Percentiles rank a stretch among this genome's conserved stretches.
Conservation (phyloP, 306 rosid genomes). For the Fragaria ananassa region DNA sequence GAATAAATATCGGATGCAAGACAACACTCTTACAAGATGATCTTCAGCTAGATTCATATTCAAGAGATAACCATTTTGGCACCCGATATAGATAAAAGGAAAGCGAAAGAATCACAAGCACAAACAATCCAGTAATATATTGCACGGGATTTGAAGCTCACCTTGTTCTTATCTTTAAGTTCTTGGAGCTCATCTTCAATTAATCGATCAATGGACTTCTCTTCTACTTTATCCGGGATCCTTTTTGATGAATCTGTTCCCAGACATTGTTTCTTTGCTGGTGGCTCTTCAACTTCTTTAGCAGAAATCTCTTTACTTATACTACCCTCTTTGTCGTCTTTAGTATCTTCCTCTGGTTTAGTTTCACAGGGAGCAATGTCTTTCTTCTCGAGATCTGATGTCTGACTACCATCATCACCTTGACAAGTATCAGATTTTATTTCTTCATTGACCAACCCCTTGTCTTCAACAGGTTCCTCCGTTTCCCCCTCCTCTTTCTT, state of each 20-base stretch:
- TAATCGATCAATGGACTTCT: constrained; percentile 70
- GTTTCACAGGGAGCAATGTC: constrained; percentile 25
- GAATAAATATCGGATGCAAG: too few species aligned
- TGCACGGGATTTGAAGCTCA: constrained; percentile 24
- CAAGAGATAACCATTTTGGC: not conserved
- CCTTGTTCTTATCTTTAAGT: constrained; percentile 82
- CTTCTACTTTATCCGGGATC: constrained; percentile 41
- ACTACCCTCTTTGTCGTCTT: constrained; percentile 28
- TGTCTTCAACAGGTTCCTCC: constrained; percentile 25
- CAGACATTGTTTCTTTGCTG: constrained; percentile 54
- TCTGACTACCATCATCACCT: constrained; percentile 26
- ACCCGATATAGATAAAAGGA: not conserved
- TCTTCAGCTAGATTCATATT: not conserved
- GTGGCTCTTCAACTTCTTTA: constrained; percentile 49
- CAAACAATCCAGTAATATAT: not conserved
- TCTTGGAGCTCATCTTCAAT: constrained; percentile 79
- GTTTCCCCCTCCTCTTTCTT: constrained; percentile 13
- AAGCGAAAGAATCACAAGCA: not conserved
- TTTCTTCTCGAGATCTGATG: constrained; percentile 36
- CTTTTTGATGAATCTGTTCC: constrained; percentile 36
- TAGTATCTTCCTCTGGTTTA: constrained; percentile 35
- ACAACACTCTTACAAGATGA: not conserved
- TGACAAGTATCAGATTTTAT: constrained; percentile 28
- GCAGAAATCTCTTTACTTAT: constrained; percentile 23
- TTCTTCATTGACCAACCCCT: constrained; percentile 41